Evolutionary conservation across 164 flowering plant genomes (phyloP).

Genomic region (Litsea cubeba): DNA sequence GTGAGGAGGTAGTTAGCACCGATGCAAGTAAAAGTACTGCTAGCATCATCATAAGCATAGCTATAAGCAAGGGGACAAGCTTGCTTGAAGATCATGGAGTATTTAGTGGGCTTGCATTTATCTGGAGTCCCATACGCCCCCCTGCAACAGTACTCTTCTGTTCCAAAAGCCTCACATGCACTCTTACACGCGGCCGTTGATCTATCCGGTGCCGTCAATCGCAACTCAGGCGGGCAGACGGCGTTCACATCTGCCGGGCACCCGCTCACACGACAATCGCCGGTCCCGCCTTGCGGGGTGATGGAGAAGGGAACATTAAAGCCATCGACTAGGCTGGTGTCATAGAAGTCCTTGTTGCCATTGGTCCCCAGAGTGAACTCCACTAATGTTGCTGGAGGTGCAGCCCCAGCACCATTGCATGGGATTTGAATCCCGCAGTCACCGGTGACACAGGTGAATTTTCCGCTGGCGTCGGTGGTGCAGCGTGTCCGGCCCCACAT

Average conservation of each 20-base stretch:
- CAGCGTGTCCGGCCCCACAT: slow-evolving; percentile 37
- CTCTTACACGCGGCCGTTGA: slow-evolving; percentile 17
- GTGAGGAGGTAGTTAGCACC: slow-evolving; percentile 23
- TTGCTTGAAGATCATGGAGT: slow-evolving; percentile 23
- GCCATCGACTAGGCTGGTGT: slow-evolving; percentile 85
- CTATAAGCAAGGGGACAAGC: slow-evolving; percentile 29
- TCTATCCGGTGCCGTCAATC: slow-evolving; percentile 7
- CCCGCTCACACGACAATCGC: slow-evolving; percentile 55
- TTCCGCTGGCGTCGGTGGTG: slow-evolving; percentile 15
- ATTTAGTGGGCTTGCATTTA: slow-evolving; percentile 21
- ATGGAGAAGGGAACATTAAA: slow-evolving; percentile 37
- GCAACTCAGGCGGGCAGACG: slow-evolving; percentile 40
- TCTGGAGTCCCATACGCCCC: slow-evolving; percentile 5
- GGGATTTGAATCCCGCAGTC: slow-evolving; percentile 48
- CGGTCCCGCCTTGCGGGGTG: slow-evolving; percentile 60
- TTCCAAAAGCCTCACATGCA: slow-evolving; percentile 19
- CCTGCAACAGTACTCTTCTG: slow-evolving; percentile 23
- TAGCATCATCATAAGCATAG: slow-evolving; percentile 24
- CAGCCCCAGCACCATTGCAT: slow-evolving; percentile 54
- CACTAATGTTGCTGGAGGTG: slow-evolving; percentile 59
- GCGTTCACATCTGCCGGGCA: slow-evolving; percentile 63
- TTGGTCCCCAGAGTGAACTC: slow-evolving; percentile 55
- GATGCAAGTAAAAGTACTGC: slow-evolving; percentile 23
- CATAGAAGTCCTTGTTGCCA: slow-evolving; percentile 53
- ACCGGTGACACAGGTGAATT: slow-evolving; percentile 29